Base-by-base conservation (phyloP, 495 filamentous ascomycete genomes). In the Penicillium ucsense region DNA sequence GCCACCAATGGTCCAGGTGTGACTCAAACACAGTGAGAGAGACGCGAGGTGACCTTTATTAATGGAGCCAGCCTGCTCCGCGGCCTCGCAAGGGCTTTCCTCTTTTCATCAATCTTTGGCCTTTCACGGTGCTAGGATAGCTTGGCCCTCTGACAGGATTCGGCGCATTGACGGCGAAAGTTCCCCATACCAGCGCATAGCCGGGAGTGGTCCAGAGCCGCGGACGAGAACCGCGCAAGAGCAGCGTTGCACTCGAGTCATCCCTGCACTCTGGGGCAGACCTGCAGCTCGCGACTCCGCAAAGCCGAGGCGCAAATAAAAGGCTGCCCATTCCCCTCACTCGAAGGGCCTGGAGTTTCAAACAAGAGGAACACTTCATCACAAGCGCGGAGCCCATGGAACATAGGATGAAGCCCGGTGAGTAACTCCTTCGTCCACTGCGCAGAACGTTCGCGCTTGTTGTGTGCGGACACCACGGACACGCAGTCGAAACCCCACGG, bases 211-310 rank as follows among this genome's bases (percentile, higher is more conserved):
- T n/a, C 12, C 36, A 35, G 8, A 32, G 20, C 50, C 50, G 47
- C 46, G 46, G 39, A 41, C 43, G 20, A 20, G 20, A 20, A 20
- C 20, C 20, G 20, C 20, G 20, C 20, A 20, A 20, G 1, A 20
- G 31, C 35, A 36, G 47, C 31, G 41, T 43, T 34, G 43, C 33
- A 45, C 28, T 9, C 11, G 30, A 32, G 28, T 5, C 46, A 55
- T 55, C 53, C 49, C 53, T 55, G 48, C 48, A 50, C 31, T 50
- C 33, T 30, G 46, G 20, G 30, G 38, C 39, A 38, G 53, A 51
- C 51, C 53, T 48, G 53, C 53, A 34, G 11, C n/a, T 35, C 6
- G 29, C 37, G 31, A 29, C 29, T 31, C 42, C 53, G 42, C 34
- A 43, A 37, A 28, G 8, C 48, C 20, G 43, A 38, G 31, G 4